These are phyloP conservation scores for Candolleomyces aberdarensis DNA, from an alignment of 768 basidiomycete species.

Conservation along the genomic window DNA sequence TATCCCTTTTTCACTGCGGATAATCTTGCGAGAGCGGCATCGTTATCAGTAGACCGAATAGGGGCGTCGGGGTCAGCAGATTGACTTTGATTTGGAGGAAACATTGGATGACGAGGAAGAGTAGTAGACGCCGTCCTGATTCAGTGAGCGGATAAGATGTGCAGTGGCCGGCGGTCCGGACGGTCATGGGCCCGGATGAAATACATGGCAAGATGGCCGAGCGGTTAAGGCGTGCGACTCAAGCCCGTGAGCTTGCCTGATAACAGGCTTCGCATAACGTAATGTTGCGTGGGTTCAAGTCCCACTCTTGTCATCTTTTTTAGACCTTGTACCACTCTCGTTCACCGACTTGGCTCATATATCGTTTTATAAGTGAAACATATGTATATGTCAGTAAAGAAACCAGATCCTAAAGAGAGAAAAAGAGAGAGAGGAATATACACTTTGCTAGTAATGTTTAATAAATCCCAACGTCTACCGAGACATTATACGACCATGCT, in stretches of 20 bases:
- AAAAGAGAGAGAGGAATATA: background rate
- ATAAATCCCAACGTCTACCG: constrained; percentile 34
- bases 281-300: constrained; percentile 23
- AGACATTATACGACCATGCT: constrained; percentile 41
- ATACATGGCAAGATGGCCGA: constrained; percentile 44
- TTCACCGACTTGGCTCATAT: background rate
- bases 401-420: background rate
- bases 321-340: background rate
- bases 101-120: background rate
- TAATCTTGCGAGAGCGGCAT: constrained; percentile 78
- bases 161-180: background rate
- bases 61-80: constrained; percentile 51
- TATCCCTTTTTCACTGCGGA: constrained; percentile 87
- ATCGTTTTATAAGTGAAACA: no score
- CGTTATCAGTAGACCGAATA: constrained; percentile 75
- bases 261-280: constrained; percentile 14
- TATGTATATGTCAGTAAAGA: background rate
- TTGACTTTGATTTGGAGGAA: constrained; percentile 3
- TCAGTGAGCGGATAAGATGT: background rate
- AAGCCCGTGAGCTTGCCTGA: constrained; percentile 13
- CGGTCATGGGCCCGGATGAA: background rate
- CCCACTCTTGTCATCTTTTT: constrained; percentile 17
- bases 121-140: background rate
- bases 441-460: background rate
- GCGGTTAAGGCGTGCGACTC: constrained; percentile 48